These are phyloP conservation scores for Trichomonas gallinae DNA, from an alignment of 208 protist species.

Conservation along the genomic window DNA sequence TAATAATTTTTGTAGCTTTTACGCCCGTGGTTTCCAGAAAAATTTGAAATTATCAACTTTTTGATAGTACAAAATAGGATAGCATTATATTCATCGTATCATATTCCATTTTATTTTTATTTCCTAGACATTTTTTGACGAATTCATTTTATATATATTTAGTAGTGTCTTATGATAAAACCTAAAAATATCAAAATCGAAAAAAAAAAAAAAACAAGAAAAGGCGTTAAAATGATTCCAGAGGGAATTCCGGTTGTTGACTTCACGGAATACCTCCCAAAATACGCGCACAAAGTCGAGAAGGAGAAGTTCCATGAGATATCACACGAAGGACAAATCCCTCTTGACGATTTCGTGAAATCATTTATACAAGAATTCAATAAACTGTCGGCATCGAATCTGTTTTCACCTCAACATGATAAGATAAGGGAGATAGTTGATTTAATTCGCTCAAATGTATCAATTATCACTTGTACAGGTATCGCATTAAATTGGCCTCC, in stretches of 20 bases:
- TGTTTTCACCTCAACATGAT: neutral
- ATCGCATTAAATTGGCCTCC: neutral
- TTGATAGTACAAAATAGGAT: no score
- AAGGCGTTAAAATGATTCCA: neutral
- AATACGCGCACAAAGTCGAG: neutral
- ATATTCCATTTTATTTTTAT: no score
- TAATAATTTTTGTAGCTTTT: no score
- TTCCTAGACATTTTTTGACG: no score
- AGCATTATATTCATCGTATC: no score
- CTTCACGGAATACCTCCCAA: neutral
- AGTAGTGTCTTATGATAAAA: no score
- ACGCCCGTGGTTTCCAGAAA: no score
- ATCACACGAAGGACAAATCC: neutral
- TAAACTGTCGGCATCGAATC: neutral
- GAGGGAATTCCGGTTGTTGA: neutral
- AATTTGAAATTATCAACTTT: no score
- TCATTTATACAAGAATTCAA: neutral
- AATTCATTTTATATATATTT: no score
- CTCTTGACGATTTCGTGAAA: neutral
- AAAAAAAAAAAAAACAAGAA: no score
- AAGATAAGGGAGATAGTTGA: neutral
- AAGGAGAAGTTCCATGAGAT: neutral
- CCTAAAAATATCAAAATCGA: no score
- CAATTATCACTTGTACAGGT: neutral
- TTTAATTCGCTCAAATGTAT: neutral